A percentile compares a stretch with the other conserved stretches of the same genome.
These are phyloP conservation scores for Diplodia scrobiculata DNA, from an alignment of 2,329 filamentous ascomycete genomes.

Conservation along the genomic window DNA sequence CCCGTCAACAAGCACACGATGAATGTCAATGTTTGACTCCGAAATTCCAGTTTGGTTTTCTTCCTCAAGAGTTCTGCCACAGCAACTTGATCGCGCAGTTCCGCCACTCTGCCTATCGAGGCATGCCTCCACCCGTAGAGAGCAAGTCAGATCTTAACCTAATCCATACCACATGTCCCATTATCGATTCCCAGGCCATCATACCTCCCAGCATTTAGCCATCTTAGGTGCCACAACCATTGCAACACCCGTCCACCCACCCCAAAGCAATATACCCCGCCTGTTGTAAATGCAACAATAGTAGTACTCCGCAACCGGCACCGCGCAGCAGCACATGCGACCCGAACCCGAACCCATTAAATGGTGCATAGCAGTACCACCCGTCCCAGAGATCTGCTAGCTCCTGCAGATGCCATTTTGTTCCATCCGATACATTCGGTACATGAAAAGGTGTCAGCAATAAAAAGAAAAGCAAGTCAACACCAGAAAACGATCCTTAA, in stretches of 20 bases:
- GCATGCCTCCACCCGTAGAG: background rate
- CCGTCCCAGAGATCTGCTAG: background rate
- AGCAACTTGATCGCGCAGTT: background rate
- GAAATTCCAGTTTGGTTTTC: too few relatives aligned
- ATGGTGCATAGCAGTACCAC: background rate
- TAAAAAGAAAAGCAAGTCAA: background rate
- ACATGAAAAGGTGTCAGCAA: slow-evolving; percentile 1
- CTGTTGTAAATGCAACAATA: background rate
- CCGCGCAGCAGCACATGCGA: slow-evolving; percentile 2
- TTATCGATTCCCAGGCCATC: slow-evolving; percentile 1
- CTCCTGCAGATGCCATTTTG: background rate
- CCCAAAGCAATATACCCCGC: background rate
- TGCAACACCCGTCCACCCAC: background rate
- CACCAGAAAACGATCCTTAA: background rate
- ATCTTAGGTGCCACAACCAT: background rate
- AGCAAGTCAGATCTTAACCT: background rate
- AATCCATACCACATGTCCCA: background rate
- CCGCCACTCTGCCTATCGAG: background rate
- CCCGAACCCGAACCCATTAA: slow-evolving; percentile 1
- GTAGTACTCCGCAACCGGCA: slow-evolving; percentile 15
- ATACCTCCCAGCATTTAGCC: background rate
- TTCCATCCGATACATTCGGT: background rate
- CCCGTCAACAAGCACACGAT: background rate
- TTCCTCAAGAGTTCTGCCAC: background rate
- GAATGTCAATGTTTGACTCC: background rate